A percentile compares a stretch with the other conserved stretches of the same genome.
Conservation (phyloP, 495 filamentous ascomycete species). For the Bacidia gigantensis region DNA sequence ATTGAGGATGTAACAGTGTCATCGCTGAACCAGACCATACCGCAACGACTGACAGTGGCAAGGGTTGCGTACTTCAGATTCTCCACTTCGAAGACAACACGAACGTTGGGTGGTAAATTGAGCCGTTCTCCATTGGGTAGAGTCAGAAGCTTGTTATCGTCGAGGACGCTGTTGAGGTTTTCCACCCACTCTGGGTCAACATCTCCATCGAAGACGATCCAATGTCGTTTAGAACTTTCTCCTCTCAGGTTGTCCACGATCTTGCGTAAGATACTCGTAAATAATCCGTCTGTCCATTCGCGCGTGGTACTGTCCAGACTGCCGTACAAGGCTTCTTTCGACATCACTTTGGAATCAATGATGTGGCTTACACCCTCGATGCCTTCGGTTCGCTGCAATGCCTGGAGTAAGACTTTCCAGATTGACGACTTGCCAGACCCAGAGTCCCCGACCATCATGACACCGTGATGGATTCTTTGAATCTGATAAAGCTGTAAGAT, state of each 20-base stretch:
- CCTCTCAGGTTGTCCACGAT: slow-evolving; percentile 98
- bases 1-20: slow-evolving; percentile 87
- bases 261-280: slow-evolving; percentile 93
- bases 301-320: slow-evolving; percentile 90
- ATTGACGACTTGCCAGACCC: slow-evolving; percentile 89
- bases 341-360: slow-evolving; percentile 99
- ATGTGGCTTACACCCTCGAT: slow-evolving; percentile 92
- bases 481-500: slow-evolving; percentile 94
- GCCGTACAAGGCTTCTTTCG: slow-evolving; percentile 91
- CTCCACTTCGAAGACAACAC: slow-evolving; percentile 99
- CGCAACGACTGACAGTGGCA: slow-evolving; percentile 94
- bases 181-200: slow-evolving; percentile 99
- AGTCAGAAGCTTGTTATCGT: slow-evolving; percentile 96
- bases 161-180: slow-evolving; percentile 96
- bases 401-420: slow-evolving; percentile 90
- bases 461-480: slow-evolving; percentile 92
- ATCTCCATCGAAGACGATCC: slow-evolving; percentile 98
- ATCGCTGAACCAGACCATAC: slow-evolving; percentile 99
- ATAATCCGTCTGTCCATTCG: slow-evolving; percentile 97
- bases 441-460: slow-evolving; percentile 98
- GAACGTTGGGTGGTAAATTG: slow-evolving; percentile 82
- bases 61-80: slow-evolving; percentile 96
- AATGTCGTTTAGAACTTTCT: slow-evolving; percentile 90
- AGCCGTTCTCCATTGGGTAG: slow-evolving; percentile 96
- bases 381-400: slow-evolving; percentile 77